Evolutionary conservation across 345 rosid genomes (phyloP).

Genomic region (Noccaea caerulescens): DNA sequence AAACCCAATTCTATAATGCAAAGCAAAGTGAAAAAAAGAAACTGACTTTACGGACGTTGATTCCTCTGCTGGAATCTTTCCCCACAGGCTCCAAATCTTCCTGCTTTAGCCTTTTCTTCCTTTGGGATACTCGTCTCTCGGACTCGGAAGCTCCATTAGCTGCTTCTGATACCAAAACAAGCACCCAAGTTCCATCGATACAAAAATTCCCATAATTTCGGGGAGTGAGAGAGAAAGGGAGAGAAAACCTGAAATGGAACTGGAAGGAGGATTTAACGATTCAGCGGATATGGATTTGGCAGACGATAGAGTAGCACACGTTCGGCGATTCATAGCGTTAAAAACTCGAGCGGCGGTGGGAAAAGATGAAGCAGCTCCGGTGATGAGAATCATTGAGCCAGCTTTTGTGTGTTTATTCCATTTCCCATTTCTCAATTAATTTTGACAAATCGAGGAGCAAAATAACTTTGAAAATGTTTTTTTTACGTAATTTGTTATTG

Average conservation of each 20-base stretch:
- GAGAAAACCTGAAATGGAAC: slow-evolving; percentile 20
- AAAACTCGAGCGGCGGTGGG: slow-evolving; percentile 18
- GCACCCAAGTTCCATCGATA: neutral
- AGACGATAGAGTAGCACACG: slow-evolving; percentile 9
- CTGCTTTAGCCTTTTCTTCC: slow-evolving; percentile 60
- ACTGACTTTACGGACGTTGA: slow-evolving; percentile 1
- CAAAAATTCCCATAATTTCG: neutral
- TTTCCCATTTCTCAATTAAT: neutral
- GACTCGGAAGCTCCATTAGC: slow-evolving; percentile 32
- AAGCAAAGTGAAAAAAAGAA: neutral
- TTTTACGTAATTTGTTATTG: too few relatives aligned
- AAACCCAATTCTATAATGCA: slow-evolving; percentile 1
- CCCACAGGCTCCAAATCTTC: slow-evolving; percentile 38
- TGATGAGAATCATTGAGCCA: slow-evolving; percentile 29
- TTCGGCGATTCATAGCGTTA: slow-evolving; percentile 32
- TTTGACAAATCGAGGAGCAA: neutral
- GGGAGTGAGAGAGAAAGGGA: too few relatives aligned
- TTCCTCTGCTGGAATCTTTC: slow-evolving; percentile 37
- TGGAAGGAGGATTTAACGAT: slow-evolving; percentile 14
- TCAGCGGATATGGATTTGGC: slow-evolving; percentile 9
- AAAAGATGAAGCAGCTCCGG: too few relatives aligned
- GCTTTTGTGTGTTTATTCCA: neutral
- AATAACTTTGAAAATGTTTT: neutral
- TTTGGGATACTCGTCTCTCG: slow-evolving; percentile 53
- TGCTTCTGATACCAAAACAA: slow-evolving; percentile 36